Evolutionary conservation across 352 stramenopile genomes (phyloP), one percentile per base, ranked within the genome.

Genomic region (Salisapilia sapeloensis): DNA sequence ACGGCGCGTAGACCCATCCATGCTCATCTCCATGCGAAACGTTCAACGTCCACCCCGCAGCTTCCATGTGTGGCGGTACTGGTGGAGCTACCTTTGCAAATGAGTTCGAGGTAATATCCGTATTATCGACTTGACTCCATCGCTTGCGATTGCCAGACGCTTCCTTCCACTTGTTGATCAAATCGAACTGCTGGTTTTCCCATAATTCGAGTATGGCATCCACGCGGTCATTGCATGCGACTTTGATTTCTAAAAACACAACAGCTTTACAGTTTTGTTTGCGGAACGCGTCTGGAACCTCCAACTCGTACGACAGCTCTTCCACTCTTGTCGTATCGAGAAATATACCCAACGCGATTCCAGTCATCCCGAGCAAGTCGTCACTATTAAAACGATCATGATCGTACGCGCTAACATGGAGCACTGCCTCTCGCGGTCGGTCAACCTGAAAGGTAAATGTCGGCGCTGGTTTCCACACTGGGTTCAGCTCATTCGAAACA

Each of bases 1-100:
- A 65, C 31, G 59, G 53, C 24, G 75, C 75, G 44, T 90, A 90
- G 50, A 84, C 71, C 75, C 75, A 90, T 12, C 75, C 75, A 35
- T 82, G 69, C 44, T 74, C 69, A 35, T 86, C 75, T 40, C 75
- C 75, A 39, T 81, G 65, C 4, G 63, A 64, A 2, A 82, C 56
- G 25, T 86, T 69, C 13, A 82, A 51, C 10, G 63, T 75, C 75
- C 75, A 90, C 6, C 66, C 75, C 20, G 82, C 67, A 4, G 53
- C 67, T 8, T 44, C 53, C 6, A 85, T 38, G 24, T 64, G 48
- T 12, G 40, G 45, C 1, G 75, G 75, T 14, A 77, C 55, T 22
- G 58, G 65, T 5, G 75, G 75, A 3, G 61, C 70, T 13, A 79
- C 54, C 19, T 82, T 58, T 24, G 80, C 65, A 24, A 79, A 81